These are phyloP conservation scores for Patellaria atrata DNA, from an alignment of 495 filamentous ascomycete genomes.

Conservation along the genomic window DNA sequence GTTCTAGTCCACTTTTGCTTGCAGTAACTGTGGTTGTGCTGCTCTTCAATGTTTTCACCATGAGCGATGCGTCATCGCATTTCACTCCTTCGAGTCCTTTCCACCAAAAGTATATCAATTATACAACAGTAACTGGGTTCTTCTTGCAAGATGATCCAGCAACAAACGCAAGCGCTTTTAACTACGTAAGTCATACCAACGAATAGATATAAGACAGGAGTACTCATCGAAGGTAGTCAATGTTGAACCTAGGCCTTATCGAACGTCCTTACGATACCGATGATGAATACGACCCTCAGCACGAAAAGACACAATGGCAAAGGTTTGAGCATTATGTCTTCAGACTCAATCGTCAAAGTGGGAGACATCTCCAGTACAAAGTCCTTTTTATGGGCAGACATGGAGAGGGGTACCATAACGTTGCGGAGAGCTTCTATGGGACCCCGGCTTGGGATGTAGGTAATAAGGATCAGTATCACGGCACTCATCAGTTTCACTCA, in stretches of 20 bases:
- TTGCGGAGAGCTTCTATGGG: slow-evolving; percentile 26
- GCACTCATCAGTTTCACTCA: too few relatives aligned
- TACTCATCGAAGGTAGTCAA: slow-evolving; percentile 11
- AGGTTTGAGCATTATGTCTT: slow-evolving; percentile 18
- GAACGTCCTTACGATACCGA: slow-evolving; percentile 20
- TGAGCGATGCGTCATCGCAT: too few relatives aligned
- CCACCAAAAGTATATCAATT: too few relatives aligned
- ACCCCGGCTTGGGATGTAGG: slow-evolving; percentile 27
- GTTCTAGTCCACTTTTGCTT: too few relatives aligned
- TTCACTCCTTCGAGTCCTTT: too few relatives aligned
- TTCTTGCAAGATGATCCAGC: slow-evolving; percentile 19
- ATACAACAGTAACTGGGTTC: slow-evolving; percentile 15
- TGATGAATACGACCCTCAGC: not conserved
- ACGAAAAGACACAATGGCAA: slow-evolving; percentile 19
- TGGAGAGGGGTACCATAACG: slow-evolving; percentile 29
- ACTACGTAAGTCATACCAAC: slow-evolving; percentile 14
- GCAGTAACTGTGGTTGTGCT: too few relatives aligned
- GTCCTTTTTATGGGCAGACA: slow-evolving; percentile 26
- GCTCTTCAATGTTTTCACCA: too few relatives aligned
- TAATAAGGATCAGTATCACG: not conserved
- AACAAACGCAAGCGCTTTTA: slow-evolving; percentile 13
- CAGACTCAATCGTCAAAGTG: slow-evolving; percentile 10
- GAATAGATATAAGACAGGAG: not conserved
- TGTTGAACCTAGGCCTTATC: slow-evolving; percentile 21
- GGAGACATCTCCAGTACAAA: slow-evolving; percentile 16